Percentiles rank a stretch among this genome's conserved stretches.
These are phyloP conservation scores for Ophioceras dolichostomum DNA, from an alignment of 2,329 filamentous ascomycete genomes.

Conservation along the genomic window DNA sequence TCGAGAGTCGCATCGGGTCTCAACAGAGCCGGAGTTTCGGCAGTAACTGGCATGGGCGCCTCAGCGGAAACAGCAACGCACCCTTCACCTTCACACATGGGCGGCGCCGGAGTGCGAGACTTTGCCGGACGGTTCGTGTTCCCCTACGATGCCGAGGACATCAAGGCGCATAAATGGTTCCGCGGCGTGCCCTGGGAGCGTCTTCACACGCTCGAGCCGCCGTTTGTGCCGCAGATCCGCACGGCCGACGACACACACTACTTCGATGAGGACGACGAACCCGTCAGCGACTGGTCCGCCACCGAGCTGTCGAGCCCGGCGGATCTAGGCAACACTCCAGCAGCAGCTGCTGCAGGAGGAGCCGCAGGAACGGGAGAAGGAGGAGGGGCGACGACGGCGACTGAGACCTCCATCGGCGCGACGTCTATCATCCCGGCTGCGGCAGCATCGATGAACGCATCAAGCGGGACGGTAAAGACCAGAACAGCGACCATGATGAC, in stretches of 20 bases:
- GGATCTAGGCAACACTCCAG: not conserved
- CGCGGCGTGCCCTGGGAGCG: slow-evolving; percentile 64
- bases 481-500: too few species aligned
- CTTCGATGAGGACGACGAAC: slow-evolving; percentile 72
- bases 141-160: slow-evolving; percentile 73
- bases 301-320: slow-evolving; percentile 6
- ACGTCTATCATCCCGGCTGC: not conserved
- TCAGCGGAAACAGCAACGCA: too few species aligned
- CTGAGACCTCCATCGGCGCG: not conserved
- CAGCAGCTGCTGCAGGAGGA: slow-evolving; percentile 2
- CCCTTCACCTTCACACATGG: too few species aligned
- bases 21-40: too few species aligned
- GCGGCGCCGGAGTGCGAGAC: slow-evolving; percentile 9
- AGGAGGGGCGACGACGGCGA: not conserved
- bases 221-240: slow-evolving; percentile 65
- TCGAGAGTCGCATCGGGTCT: slow-evolving; percentile 3
- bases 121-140: slow-evolving; percentile 54
- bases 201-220: slow-evolving; percentile 58
- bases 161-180: slow-evolving; percentile 85
- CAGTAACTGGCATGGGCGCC: slow-evolving; percentile 6
- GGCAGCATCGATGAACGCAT: not conserved
- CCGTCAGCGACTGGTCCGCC: slow-evolving; percentile 43
- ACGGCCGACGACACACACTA: slow-evolving; percentile 69
- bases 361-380: not conserved
- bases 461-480: too few species aligned